Base-by-base conservation (phyloP, 495 filamentous ascomycete species). In the Penicillium chermesinum region DNA sequence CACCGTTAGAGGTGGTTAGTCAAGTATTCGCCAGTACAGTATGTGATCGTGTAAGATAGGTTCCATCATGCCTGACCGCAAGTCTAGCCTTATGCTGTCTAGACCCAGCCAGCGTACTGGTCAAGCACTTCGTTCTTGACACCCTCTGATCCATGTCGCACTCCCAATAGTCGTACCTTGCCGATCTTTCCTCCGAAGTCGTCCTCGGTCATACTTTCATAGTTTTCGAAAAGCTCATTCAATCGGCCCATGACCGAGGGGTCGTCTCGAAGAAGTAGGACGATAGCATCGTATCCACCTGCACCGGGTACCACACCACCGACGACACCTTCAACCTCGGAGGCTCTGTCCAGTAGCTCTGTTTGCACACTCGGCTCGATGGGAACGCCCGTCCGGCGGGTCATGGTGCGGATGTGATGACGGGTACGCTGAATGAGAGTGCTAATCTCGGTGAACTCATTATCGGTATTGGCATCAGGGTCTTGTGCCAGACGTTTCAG, bases 271-370 rank as follows among this genome's bases (percentile, higher is more conserved):
- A 94, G 75, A 50, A 98, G 62, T 42, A 98, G 57, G 5, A 83
- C 88, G 50, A 95, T 77, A 3, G 93, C 93, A 78, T 98, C 93
- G 61, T 86, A 96, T 2, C 93, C 93, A 20, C 93, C 93, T 6
- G 93, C 93, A 2, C 93, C 93, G 3, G 93, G 93, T 0, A 96
- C 94, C 2, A 97, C 89, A 7, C 90, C 91, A 1, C 89, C 93
- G 46, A 89, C 76, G 6, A 97, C 88, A 12, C 94, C 94, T 0
- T 84, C 77, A 2, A 96, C 64, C 16, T 65, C 62, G 15, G 77
- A 80, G 44, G 87, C 74, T 34, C 81, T 85, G 67, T 98, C 85
- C 33, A 98, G 68, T 50, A 98, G 70, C 56, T 77, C 77, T 7
- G 88, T 95, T 74, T 97, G 94, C 38, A 83, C 83, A 18, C 74